These are phyloP conservation scores for Gymnopilus junonius DNA, from an alignment of 768 basidiomycete species.

Conservation along the genomic window DNA sequence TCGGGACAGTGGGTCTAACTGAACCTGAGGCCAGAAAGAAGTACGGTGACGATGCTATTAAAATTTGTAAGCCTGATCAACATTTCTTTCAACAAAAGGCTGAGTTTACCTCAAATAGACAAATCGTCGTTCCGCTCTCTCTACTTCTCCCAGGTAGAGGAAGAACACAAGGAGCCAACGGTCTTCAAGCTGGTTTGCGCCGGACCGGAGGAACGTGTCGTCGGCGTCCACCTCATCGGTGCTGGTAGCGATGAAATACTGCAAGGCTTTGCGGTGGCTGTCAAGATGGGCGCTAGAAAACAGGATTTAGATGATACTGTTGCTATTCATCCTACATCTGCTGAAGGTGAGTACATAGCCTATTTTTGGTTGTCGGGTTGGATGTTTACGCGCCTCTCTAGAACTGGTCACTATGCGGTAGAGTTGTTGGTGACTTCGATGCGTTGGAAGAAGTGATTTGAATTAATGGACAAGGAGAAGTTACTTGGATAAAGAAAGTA, in stretches of 20 bases:
- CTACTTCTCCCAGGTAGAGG: conserved; percentile 91
- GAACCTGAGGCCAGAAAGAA: conserved; percentile 88
- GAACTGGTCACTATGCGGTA: conserved; percentile 43
- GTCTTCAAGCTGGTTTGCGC: conserved; percentile 90
- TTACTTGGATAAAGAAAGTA: not conserved
- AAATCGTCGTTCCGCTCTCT: conserved; percentile 81
- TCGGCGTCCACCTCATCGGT: conserved; percentile 95
- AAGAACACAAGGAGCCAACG: conserved; percentile 93
- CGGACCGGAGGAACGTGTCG: conserved; percentile 91
- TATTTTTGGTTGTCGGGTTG: not conserved
- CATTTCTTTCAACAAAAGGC: not conserved
- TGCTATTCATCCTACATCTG: conserved; percentile 90
- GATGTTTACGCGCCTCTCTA: conserved; percentile 17
- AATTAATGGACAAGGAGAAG: not conserved
- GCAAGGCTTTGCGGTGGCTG: conserved; percentile 96
- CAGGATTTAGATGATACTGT: conserved; percentile 86
- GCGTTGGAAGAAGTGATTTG: not conserved
- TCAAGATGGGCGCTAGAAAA: conserved; percentile 95
- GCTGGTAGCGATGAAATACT: conserved; percentile 90
- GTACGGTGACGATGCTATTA: conserved; percentile 85
- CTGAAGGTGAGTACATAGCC: conserved; percentile 59
- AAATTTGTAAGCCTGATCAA: conserved; percentile 73
- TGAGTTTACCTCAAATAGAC: conserved; percentile 48
- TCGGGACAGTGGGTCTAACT: conserved; percentile 94
- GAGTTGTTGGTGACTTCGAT: not conserved